Evolutionary conservation across 805 yeast genomes (phyloP).

Genomic region (Clavispora fructus): DNA sequence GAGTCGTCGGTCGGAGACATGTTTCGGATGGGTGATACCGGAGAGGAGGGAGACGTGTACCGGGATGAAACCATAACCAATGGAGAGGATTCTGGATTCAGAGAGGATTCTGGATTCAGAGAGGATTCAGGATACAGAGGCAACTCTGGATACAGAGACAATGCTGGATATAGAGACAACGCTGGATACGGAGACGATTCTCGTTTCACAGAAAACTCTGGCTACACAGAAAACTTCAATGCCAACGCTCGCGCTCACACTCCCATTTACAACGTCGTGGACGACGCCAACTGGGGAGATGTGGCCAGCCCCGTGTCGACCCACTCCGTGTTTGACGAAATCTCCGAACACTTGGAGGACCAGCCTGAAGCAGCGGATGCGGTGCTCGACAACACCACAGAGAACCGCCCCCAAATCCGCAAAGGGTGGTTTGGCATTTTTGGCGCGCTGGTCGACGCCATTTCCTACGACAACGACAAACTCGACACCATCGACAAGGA

Average conservation of each 20-base stretch:
- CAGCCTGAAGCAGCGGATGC: slow-evolving; percentile 2
- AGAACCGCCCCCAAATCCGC: slow-evolving; percentile 55
- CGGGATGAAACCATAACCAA: not conserved
- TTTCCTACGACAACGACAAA: slow-evolving; percentile 66
- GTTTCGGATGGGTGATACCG: slow-evolving; percentile 13
- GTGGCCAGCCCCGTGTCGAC: not conserved
- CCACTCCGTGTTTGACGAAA: slow-evolving; percentile 21
- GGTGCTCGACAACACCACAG: slow-evolving; percentile 20
- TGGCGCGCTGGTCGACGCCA: slow-evolving; percentile 76
- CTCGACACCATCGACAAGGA: slow-evolving; percentile 66
- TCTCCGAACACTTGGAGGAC: slow-evolving; percentile 20
- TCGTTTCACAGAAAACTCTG: too few species aligned
- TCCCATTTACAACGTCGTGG: too few species aligned
- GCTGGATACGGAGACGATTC: too few species aligned
- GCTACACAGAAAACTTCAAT: too few species aligned
- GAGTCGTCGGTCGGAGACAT: slow-evolving; percentile 26
- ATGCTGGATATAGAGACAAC: not conserved
- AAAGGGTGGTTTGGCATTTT: slow-evolving; percentile 57
- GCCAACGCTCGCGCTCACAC: too few species aligned
- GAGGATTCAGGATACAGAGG: too few species aligned
- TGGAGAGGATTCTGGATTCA: not conserved
- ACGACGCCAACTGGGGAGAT: not conserved
- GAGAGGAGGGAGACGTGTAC: not conserved
- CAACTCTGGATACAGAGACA: too few species aligned
- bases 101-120: too few species aligned